Evolutionary conservation across 352 stramenopile species (phyloP), one percentile per base, ranked within the genome.

Genomic region (Phytophthora hibernalis): DNA sequence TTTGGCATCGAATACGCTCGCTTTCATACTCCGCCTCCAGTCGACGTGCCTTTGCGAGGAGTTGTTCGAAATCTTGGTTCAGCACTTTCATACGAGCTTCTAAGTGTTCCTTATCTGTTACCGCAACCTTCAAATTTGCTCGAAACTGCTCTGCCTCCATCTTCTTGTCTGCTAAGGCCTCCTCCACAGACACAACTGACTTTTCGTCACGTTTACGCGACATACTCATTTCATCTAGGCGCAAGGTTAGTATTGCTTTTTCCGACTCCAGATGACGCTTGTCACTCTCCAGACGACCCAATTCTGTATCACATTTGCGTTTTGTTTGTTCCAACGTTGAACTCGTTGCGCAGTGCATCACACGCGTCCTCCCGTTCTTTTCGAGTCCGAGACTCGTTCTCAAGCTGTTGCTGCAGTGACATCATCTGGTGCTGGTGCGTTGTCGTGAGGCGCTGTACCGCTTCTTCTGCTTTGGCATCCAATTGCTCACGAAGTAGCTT

Each of bases 121-220:
- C 71, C 18, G 68, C 45, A 11, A 72, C 56, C 35, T 76, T 77
- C 11, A 80, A 58, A 30, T 55, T 75, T 11, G 61, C 69, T 24
- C 77, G 70, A 1, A 88, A 65, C 40, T 85, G 75, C 43, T 88
- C 80, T 6, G 80, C 70, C 54, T 91, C 82, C 61, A 77, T 71
- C 28, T 80, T 83, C 26, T 77, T 76, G 40, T 80, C 76, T 4
- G 59, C 67, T 2, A 79, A 43, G 22, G 61, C 44, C 21, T 60
- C 63, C 43, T 68, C 58, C 1, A 51, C 52, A 4, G 60, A 68
- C 3, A 58, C 48, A 16, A 58, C 59, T 5, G 53, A 62, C 21
- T 68, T 74, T 20, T 70, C 66, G 11, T 70, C 52, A 18, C 61
- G 45, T 21, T 65, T 68, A 9, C 54, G 52, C 43, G 60, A 65